Base-by-base conservation (phyloP, 2,329 filamentous ascomycete species). In the Epicoccum sorghinum region DNA sequence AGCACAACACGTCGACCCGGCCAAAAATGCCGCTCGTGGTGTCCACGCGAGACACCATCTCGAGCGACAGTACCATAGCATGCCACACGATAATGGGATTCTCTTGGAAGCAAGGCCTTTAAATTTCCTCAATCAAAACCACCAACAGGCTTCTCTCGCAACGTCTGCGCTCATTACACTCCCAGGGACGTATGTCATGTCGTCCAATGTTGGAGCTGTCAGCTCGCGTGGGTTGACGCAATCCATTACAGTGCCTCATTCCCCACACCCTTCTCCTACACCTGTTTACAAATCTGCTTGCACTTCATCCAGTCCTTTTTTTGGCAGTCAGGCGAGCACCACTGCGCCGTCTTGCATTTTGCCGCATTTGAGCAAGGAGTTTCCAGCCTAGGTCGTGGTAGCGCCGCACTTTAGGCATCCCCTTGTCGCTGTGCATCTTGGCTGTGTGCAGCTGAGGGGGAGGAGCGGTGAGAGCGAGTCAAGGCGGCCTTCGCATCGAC, bases 321-420 rank as follows among this genome's bases (percentile, higher is more conserved):
- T 75, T 86, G 83, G 48, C 83, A 86, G 43, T 79, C 77, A 0
- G 51, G 53, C 3, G 78, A 81, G 66, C 83, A 86, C 48, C 86
- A 86, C 56, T 66, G 75, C 10, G 67, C 79, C 43, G 65, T 66
- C 57, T 70, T 64, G 52, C 83, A 18, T 86, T 7, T 77, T 61
- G 45, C 58, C 54, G 55, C 82, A 85, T 56, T 68, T 79, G 64
- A 78, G 75, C 49, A 85, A 59, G 1, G 64, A 64, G 25, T 65
- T 59, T 0, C 58, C 68, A 39, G 41, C 53, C 22, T 55, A 53
- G 9, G 41, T 48, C 23, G 58, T 52, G 36, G 44, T 32, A 24
- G 53, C 57, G 25, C 55, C 53, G 38, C 67, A 68, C 4, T 41
- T 29, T 2, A 52, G 52, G 39, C 58, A 61, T 10, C 13, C n/a